phyloP scores from a whole-genome alignment of 441 rosid species.

The Flueggea neowawraea region DNA sequence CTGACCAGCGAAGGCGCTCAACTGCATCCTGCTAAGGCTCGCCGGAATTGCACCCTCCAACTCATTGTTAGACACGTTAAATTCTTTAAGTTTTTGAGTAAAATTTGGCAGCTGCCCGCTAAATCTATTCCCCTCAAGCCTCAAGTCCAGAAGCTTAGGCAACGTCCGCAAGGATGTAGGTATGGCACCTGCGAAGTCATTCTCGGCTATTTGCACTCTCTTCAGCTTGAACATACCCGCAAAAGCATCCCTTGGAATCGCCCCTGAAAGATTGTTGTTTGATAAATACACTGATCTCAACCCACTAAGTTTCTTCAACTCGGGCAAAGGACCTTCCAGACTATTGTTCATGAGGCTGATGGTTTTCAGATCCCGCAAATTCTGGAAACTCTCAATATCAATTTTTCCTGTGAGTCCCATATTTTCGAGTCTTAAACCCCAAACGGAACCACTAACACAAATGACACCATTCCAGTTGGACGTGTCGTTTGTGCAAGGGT shows the following conservation, averaged over 20 bases:
- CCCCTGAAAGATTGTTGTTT: conserved; percentile 49
- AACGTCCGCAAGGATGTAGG: conserved; percentile 45
- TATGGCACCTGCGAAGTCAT: conserved; percentile 49
- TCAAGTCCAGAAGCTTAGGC: conserved; percentile 52
- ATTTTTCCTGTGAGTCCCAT: conserved; percentile 48
- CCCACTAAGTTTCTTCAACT: conserved; percentile 37
- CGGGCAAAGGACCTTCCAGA: conserved; percentile 50
- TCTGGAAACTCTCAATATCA: conserved; percentile 32
- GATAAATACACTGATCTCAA: conserved; percentile 59
- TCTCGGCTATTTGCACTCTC: conserved; percentile 51
- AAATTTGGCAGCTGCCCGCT: conserved; percentile 58
- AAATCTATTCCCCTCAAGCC: conserved; percentile 61
- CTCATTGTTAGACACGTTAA: conserved; percentile 53
- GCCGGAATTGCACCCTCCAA: conserved; percentile 59
- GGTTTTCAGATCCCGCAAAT: conserved; percentile 37
- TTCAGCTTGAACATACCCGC: conserved; percentile 50
- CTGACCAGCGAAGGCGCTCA: conserved; percentile 44
- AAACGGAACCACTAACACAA: conserved; percentile 36
- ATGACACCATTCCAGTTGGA: conserved; percentile 59
- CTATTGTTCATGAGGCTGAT: conserved; percentile 55
- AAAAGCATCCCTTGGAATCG: conserved; percentile 49
- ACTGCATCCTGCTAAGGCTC: conserved; percentile 26
- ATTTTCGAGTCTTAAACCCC: conserved; percentile 59
- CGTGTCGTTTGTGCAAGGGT: conserved; percentile 29
- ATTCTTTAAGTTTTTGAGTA: conserved; percentile 12